Base-by-base conservation (phyloP, 2,329 filamentous ascomycete genomes). In the Trichophaea hybrida region DNA sequence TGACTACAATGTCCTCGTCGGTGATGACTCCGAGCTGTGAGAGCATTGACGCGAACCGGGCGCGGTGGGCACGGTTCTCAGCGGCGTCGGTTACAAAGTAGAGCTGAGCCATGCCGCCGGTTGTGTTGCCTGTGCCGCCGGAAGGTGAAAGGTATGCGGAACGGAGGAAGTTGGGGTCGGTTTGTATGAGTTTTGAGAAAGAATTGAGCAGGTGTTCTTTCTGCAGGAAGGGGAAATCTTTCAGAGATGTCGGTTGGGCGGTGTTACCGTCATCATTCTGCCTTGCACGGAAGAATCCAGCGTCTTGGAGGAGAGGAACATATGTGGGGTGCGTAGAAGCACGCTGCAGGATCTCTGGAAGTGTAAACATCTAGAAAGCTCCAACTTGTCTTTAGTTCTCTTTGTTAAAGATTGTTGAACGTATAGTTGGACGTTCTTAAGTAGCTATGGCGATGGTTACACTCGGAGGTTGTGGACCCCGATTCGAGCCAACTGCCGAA, bases 61-160 rank as follows among this genome's bases (percentile, higher is more conserved):
- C 69, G 49, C 75, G 67, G 0, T 76, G 75, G 1, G 61, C 62
- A 1, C 75, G 73, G 32, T 75, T 77, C 57, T 77, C 75, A 1
- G 63, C 13, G 0, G 67, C 65, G 61, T 76, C 73, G 0, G 72
- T 73, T 0, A 71, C 70, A 54, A 76, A 77, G 40, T 75, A 68
- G 60, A 76, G 60, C 0, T 71, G 69, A 0, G 66, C 65, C 0
- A 69, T 69, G 0, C 69, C 69, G 0, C 62, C 69, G 0, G 72
- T 73, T 0, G 60, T 56, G 3, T 58, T 58, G 7, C 49, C 59
- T 3, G 60, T 65, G 3, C 75, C 75, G 0, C 75, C 74, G 0
- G 75, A 76, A 0, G 68, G 68, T 44, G 73, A 75, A 0, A 72
- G 69, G 55, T 76, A 77, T 2, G 69, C 64, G 24, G 68, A 69